Evolutionary conservation across 73 alveolate genomes (phyloP).

Genomic region (Paramecium biaurelia): DNA sequence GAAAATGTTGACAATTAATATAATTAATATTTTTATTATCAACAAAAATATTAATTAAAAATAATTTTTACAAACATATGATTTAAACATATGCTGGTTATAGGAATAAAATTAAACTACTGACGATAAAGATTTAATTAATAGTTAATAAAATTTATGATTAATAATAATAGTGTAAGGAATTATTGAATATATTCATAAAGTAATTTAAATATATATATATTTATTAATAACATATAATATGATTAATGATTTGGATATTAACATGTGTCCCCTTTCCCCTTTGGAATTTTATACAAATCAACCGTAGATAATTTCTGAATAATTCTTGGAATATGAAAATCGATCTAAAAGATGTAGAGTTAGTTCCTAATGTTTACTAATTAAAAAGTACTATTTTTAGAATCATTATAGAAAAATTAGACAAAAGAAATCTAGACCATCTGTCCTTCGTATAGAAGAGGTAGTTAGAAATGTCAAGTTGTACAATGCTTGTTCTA

Average conservation of each 20-base stretch:
- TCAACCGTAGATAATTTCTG: not conserved
- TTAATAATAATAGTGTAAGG: not conserved
- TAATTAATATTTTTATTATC: no score
- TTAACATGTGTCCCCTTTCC: not conserved
- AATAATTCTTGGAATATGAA: not conserved
- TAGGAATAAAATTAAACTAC: not conserved
- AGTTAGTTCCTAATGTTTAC: constrained; percentile 10
- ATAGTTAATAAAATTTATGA: not conserved
- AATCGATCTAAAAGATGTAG: not conserved
- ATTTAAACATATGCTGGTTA: not conserved
- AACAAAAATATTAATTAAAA: not conserved
- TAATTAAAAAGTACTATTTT: not conserved
- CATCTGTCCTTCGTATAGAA: not conserved
- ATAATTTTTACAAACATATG: not conserved
- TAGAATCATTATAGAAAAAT: not conserved
- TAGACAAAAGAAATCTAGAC: not conserved
- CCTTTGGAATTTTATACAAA: not conserved
- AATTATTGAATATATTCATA: not conserved
- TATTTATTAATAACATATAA: not conserved
- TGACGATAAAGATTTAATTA: not conserved
- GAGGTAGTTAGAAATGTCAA: not conserved
- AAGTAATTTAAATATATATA: not conserved
- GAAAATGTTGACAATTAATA: not conserved
- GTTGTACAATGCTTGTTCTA: not conserved
- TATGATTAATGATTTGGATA: constrained; percentile 3